Evolutionary conservation across 495 filamentous ascomycete genomes (phyloP).

Genomic region (Trypethelium eluteriae): DNA sequence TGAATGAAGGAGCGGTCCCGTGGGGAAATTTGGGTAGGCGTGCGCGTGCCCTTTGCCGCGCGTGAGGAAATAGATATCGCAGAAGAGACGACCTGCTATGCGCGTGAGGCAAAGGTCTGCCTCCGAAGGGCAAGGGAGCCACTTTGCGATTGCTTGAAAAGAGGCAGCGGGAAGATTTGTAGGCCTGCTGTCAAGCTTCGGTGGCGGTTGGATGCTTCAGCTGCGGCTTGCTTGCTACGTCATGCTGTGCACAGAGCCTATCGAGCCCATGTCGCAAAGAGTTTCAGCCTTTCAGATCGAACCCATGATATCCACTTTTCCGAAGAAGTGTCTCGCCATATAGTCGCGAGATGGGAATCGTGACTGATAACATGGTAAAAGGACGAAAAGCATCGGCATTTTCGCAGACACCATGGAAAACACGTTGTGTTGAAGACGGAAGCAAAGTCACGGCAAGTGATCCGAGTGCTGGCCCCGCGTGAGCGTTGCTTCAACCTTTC

Average conservation of each 20-base stretch:
- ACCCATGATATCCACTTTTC: not conserved
- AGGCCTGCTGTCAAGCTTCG: not conserved
- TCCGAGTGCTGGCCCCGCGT: too few species aligned
- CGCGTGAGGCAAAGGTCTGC: conserved; percentile 3
- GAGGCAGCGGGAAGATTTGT: not conserved
- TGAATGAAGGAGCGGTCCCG: conserved; percentile 64
- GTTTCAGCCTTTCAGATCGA: not conserved
- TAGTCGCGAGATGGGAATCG: not conserved
- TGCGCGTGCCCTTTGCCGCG: conserved; percentile 52
- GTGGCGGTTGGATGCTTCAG: not conserved
- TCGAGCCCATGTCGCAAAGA: not conserved
- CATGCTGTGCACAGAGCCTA: not conserved
- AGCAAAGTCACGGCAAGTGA: too few species aligned
- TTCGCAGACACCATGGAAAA: too few species aligned
- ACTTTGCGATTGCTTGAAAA: not conserved
- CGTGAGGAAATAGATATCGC: conserved; percentile 51
- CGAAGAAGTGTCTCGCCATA: not conserved
- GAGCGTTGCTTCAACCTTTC: too few species aligned
- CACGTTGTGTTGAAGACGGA: too few species aligned
- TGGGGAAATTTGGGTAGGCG: conserved; percentile 59
- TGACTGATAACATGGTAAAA: not conserved
- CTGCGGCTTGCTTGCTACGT: not conserved
- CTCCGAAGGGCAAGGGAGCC: conserved; percentile 6
- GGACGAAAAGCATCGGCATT: not conserved
- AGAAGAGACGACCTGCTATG: conserved; percentile 39